Evolutionary conservation across 805 yeast genomes (phyloP), one percentile per base, ranked within the genome.

Genomic region (Candida maris): DNA sequence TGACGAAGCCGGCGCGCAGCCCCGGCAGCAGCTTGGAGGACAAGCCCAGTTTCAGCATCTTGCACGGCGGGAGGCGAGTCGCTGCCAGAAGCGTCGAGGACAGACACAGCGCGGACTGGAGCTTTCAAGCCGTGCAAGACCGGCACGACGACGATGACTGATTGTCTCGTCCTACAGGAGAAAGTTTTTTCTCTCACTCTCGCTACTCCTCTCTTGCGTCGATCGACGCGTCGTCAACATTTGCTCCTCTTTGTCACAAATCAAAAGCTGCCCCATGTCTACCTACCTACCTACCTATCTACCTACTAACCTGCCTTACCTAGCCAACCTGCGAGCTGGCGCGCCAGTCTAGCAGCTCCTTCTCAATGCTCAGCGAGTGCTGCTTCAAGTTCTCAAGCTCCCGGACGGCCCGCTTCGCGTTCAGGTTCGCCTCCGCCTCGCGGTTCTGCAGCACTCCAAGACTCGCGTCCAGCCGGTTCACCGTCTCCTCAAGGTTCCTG

Each of bases 331-430:
- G 23, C 19, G 48, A 23, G 19, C 41, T 42, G 18, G 38, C 60
- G 50, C 75, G 73, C 76, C 85, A 75, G 33, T 73, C 75, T 17
- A 70, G 57, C 4, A 79, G 53, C 49, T 81, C 87, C 43, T 65
- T 71, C 51, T 80, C 82, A 42, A 79, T 49, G 39, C 66, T 62
- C 32, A 72, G 50, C 30, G 75, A 62, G 36, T 64, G 68, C 44
- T 79, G 84, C 44, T 75, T 74, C 44, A 73, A 61, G 34, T 73
- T 77, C 3, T 68, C 63, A 27, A 72, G 68, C 41, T 79, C 85
- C 40, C 89, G 69, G 39, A 75, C 75, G 15, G 72, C 62, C 30
- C 76, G 67, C 36, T 66, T 71, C 27, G 67, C 48, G 27, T 57
- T 59, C 41, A 73, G 49, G 30, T 62, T 65, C 16, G 72, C 65